Conservation (phyloP, 192 early-diverging fungal species). For the Rhizoclosmatium globosum region DNA sequence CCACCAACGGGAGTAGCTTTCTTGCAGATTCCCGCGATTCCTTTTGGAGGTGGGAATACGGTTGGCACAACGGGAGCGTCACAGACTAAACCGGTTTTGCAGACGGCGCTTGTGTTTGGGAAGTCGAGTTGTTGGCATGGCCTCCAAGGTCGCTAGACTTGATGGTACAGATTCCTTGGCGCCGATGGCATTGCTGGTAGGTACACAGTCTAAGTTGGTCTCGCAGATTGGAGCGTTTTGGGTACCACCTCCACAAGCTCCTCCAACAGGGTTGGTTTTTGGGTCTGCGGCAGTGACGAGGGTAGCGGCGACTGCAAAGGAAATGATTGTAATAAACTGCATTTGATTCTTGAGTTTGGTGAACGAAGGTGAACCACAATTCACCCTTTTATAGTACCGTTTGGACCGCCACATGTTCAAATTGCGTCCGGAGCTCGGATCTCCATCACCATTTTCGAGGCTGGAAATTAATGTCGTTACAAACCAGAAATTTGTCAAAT, state of each 20-base stretch:
- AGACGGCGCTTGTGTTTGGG: background rate
- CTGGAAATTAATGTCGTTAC: too few species aligned
- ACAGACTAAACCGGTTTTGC: background rate
- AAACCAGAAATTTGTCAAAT: too few species aligned
- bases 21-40: too few species aligned
- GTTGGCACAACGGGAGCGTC: background rate
- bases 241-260: conserved; percentile 4
- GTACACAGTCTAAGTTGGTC: background rate
- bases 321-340: background rate
- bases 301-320: background rate
- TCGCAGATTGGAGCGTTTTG: background rate
- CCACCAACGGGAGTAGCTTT: too few species aligned
- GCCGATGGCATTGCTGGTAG: background rate
- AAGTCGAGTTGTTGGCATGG: background rate
- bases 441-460: too few species aligned
- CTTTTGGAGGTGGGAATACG: too few species aligned
- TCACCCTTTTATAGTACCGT: too few species aligned
- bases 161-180: background rate
- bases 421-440: too few species aligned
- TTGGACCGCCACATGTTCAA: too few species aligned
- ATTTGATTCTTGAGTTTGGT: background rate
- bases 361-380: too few species aligned
- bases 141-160: background rate
- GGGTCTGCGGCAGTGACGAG: background rate
- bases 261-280: background rate